phyloP scores from a whole-genome alignment of 345 rosid genomes.

The Syzygium jambos region DNA sequence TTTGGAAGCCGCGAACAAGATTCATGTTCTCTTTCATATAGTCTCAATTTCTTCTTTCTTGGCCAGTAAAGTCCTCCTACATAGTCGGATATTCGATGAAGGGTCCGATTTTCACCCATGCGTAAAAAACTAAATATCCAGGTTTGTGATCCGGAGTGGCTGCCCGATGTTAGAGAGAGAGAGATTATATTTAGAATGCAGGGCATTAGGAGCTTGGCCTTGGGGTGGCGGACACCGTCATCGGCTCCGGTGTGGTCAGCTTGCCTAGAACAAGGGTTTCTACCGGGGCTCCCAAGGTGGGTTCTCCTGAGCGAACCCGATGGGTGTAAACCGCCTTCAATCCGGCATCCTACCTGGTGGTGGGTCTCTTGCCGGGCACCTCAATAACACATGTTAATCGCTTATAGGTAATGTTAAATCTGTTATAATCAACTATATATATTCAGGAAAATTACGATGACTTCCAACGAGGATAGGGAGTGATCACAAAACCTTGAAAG shows the following conservation, averaged over 20 bases:
- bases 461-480: background rate
- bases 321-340: background rate
- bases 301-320: no score
- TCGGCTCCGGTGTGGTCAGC: no score
- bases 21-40: background rate
- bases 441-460: background rate
- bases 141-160: background rate
- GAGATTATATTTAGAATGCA: background rate
- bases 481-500: background rate
- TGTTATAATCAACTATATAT: background rate
- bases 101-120: background rate
- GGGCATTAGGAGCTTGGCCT: no score
- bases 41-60: background rate
- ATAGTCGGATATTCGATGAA: background rate
- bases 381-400: background rate
- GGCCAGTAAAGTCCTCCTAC: background rate
- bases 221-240: no score
- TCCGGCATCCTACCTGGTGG: background rate
- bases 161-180: background rate
- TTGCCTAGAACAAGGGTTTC: no score
- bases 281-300: no score
- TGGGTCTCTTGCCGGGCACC: background rate
- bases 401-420: background rate
- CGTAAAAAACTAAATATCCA: background rate
- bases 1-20: background rate